phyloP scores from a whole-genome alignment of 129 eudicot species.

The Arctium minus region DNA sequence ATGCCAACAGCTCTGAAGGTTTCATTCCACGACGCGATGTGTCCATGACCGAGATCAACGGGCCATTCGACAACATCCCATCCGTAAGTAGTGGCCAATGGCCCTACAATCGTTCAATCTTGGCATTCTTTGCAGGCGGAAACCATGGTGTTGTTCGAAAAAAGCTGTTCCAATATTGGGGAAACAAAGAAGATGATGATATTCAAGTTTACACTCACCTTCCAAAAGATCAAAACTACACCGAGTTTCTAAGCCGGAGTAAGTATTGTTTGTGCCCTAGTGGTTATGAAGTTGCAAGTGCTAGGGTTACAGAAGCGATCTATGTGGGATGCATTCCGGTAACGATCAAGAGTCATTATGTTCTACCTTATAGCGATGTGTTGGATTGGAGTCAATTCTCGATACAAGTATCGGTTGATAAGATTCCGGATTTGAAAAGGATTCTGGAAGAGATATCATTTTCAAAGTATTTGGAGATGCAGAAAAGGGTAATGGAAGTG shows the following conservation, averaged over 20 bases:
- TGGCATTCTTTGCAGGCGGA: constrained; percentile 82
- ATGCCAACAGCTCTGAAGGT: constrained; percentile 70
- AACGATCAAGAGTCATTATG: constrained; percentile 46
- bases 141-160: constrained; percentile 64
- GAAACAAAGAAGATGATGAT: constrained; percentile 45
- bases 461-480: constrained; percentile 49
- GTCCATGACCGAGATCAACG: constrained; percentile 62
- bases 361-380: constrained; percentile 65
- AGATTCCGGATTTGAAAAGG: constrained; percentile 55
- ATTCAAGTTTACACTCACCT: constrained; percentile 51
- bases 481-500: constrained; percentile 37
- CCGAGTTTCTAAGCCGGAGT: constrained; percentile 39
- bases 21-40: constrained; percentile 63
- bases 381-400: constrained; percentile 66
- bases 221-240: constrained; percentile 43
- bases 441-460: constrained; percentile 40
- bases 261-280: constrained; percentile 78
- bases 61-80: constrained; percentile 34
- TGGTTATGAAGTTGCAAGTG: constrained; percentile 85
- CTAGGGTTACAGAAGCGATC: constrained; percentile 64
- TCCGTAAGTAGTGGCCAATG: constrained; percentile 40
- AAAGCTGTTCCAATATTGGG: constrained; percentile 59
- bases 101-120: constrained; percentile 43
- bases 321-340: constrained; percentile 71
- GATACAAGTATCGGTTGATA: constrained; percentile 36